These are phyloP conservation scores for Calonectria pteridis DNA, from an alignment of 2,329 filamentous ascomycete genomes.

Conservation along the genomic window DNA sequence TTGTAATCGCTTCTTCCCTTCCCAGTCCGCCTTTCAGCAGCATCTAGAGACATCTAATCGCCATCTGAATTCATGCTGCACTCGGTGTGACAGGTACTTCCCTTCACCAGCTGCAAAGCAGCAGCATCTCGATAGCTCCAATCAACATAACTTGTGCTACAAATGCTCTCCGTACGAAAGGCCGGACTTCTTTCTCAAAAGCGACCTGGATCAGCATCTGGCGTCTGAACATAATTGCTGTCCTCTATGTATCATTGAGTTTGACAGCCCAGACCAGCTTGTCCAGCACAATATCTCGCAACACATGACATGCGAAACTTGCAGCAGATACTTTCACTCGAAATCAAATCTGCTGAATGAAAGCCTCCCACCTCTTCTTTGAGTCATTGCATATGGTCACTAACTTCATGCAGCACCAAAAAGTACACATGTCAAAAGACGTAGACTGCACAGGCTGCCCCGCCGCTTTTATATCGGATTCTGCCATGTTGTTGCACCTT, in stretches of 20 bases:
- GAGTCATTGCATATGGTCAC: background rate
- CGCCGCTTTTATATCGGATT: background rate
- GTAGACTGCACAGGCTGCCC: background rate
- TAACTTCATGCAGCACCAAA: background rate
- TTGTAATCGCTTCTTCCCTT: background rate
- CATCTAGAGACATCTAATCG: background rate
- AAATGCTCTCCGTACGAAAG: background rate
- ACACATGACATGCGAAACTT: background rate
- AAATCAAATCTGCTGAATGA: background rate
- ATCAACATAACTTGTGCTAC: background rate
- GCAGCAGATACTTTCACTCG: background rate
- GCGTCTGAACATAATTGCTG: background rate
- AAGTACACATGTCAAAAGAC: background rate
- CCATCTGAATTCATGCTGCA: background rate
- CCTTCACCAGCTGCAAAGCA: background rate
- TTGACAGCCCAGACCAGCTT: background rate
- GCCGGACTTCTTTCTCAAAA: background rate
- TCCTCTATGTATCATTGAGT: background rate
- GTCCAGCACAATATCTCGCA: background rate
- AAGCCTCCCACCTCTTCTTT: background rate
- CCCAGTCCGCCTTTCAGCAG: background rate
- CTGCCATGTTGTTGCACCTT: constrained; percentile 27
- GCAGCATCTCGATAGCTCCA: background rate
- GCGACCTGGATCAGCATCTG: background rate
- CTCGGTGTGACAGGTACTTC: constrained; percentile 1